phyloP scores from a whole-genome alignment of 2,329 filamentous ascomycete genomes.

The Paradendryphiella salina region DNA sequence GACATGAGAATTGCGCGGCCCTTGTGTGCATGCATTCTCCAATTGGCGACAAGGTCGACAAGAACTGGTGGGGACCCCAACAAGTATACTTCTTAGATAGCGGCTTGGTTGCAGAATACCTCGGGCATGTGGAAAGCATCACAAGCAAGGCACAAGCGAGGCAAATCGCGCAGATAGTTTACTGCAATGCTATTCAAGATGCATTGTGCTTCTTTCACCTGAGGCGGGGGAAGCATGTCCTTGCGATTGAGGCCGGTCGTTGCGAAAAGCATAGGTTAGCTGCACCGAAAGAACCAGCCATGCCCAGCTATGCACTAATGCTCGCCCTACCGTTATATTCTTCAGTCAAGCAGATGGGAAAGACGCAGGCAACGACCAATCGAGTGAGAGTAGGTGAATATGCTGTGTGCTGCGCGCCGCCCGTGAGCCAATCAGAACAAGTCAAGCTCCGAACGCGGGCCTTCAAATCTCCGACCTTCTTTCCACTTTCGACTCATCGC shows the following conservation, averaged over 20 bases:
- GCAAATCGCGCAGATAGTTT: background rate
- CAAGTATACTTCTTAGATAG: too few species aligned
- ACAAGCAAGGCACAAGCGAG: too few species aligned
- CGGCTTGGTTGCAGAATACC: too few species aligned
- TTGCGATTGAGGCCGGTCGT: background rate
- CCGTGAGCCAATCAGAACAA: constrained; percentile 19
- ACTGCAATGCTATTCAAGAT: background rate
- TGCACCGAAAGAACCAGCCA: background rate
- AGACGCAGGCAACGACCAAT: too few species aligned
- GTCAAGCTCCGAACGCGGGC: constrained; percentile 25
- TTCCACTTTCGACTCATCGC: constrained; percentile 35
- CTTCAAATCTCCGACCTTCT: constrained; percentile 27
- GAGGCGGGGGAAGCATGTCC: background rate
- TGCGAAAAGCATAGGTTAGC: background rate
- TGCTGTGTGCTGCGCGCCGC: constrained; percentile 5
- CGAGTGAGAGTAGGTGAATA: background rate
- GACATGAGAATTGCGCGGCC: constrained; percentile 5
- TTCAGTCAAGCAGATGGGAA: too few species aligned
- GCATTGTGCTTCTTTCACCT: background rate
- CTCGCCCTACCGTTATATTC: too few species aligned
- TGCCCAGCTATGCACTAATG: background rate
- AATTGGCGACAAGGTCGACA: constrained; percentile 3
- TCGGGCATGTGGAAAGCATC: too few species aligned
- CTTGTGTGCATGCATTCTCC: constrained; percentile 4
- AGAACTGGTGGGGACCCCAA: constrained; percentile 10